Evolutionary conservation across 305 asterid genomes (phyloP).

Genomic region (Fraxinus dipetala): DNA sequence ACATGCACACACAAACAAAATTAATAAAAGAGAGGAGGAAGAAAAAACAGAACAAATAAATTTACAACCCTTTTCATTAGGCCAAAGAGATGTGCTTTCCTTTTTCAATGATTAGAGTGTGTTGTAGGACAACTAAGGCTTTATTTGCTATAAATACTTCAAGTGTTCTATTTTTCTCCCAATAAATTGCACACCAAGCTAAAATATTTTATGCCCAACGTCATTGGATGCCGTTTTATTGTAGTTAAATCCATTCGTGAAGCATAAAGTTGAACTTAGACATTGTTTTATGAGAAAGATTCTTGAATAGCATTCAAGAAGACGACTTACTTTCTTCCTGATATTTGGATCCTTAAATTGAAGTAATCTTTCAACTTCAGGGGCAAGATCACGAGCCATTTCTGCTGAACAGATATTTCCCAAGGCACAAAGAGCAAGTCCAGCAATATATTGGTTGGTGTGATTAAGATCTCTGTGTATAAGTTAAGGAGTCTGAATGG

Average conservation of each 20-base stretch:
- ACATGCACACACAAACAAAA: background rate
- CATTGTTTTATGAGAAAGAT: background rate
- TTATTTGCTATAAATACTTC: background rate
- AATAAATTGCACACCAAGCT: background rate
- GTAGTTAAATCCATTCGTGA: background rate
- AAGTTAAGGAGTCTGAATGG: constrained; percentile 40
- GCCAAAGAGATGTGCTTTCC: background rate
- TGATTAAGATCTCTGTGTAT: constrained; percentile 88
- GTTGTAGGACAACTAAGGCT: background rate
- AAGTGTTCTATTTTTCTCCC: background rate
- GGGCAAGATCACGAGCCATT: constrained; percentile 99
- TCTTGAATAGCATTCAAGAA: background rate
- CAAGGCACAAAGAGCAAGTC: constrained; percentile 99
- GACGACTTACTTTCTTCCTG: constrained; percentile 74
- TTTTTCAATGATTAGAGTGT: background rate
- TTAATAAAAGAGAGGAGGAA: background rate
- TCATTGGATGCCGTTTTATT: constrained; percentile 8
- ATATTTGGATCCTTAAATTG: constrained; percentile 97
- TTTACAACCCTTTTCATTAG: background rate
- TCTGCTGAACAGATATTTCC: constrained; percentile 97
- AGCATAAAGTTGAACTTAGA: constrained; percentile 12
- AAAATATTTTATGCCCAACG: background rate
- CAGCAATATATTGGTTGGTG: constrained; percentile 95
- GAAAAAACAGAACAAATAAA: background rate
- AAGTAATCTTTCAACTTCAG: constrained; percentile 91